These are phyloP conservation scores for Tetrapisispora nanseiensis DNA, from an alignment of 805 yeast species.

Conservation along the genomic window DNA sequence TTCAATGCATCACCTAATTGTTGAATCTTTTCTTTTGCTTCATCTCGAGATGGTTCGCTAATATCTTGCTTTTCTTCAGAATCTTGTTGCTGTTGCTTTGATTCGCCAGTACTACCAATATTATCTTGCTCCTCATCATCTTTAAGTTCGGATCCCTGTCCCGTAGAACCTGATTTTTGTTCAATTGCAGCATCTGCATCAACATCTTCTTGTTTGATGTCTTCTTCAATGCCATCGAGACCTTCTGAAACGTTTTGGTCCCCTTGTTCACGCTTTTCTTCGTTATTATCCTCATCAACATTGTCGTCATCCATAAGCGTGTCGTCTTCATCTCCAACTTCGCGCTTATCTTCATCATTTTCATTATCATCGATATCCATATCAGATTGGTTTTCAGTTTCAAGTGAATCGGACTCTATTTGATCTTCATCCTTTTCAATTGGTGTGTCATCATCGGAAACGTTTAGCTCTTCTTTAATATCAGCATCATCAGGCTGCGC, in stretches of 20 bases:
- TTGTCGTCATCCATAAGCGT: constrained; percentile 25
- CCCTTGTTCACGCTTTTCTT: constrained; percentile 30
- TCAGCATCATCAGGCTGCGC: constrained; percentile 58
- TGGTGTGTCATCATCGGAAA: constrained; percentile 29
- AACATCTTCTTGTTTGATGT: constrained; percentile 37
- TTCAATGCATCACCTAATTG: constrained; percentile 87
- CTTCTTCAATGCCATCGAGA: constrained; percentile 40
- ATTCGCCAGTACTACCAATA: constrained; percentile 57
- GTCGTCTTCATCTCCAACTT: constrained; percentile 25
- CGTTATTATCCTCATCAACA: constrained; percentile 20
- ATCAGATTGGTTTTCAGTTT: constrained; percentile 26
- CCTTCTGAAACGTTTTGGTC: constrained; percentile 43
- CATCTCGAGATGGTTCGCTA: constrained; percentile 49
- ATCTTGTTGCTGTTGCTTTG: constrained; percentile 35
- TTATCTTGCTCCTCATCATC: constrained; percentile 49
- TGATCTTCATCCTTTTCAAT: no score
- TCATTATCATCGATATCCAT: constrained; percentile 20
- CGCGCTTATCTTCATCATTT: constrained; percentile 23
- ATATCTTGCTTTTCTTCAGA: constrained; percentile 32
- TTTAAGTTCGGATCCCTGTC: constrained; percentile 52
- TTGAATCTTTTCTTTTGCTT: constrained; percentile 67
- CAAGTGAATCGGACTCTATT: constrained; percentile 13
- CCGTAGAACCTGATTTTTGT: constrained; percentile 50
- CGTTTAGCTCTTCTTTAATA: constrained; percentile 54
- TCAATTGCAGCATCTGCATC: constrained; percentile 51